These are phyloP conservation scores for Sporothrix humicola DNA, from an alignment of 2,329 filamentous ascomycete species.

Conservation along the genomic window DNA sequence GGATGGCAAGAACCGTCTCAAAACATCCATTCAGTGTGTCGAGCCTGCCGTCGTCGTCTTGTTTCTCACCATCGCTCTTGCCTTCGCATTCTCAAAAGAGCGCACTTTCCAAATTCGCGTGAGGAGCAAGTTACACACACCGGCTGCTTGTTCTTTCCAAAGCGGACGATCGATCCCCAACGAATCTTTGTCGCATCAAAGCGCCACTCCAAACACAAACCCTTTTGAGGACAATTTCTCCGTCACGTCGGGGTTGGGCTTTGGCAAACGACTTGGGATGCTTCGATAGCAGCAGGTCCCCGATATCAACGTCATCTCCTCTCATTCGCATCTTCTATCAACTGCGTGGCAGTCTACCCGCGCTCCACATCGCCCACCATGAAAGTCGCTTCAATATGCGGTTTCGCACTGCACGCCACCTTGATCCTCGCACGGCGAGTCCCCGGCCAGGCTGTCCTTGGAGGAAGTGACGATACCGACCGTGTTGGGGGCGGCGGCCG, in stretches of 20 bases:
- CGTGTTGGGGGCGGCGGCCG: not conserved
- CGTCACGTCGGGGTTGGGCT: not conserved
- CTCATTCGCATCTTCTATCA: not conserved
- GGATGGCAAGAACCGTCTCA: not conserved
- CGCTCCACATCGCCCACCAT: not conserved
- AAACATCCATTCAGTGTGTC: not conserved
- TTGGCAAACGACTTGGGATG: slow-evolving; percentile 13
- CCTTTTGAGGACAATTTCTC: not conserved
- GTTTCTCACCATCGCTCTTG: not conserved
- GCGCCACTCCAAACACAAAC: not conserved
- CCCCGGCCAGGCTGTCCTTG: not conserved
- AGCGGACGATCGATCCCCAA: not conserved
- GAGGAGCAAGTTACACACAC: not conserved
- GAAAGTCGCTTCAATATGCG: not conserved
- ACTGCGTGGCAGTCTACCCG: not conserved
- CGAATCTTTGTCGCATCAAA: not conserved
- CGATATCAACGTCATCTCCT: not conserved
- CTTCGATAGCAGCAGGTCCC: not conserved
- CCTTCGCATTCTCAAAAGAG: not conserved
- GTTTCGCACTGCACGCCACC: slow-evolving; percentile 1
- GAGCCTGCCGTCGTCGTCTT: not conserved
- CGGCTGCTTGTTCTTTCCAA: not conserved
- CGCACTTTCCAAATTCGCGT: not conserved
- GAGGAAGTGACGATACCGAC: not conserved
- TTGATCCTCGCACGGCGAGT: not conserved